Conservation (phyloP, 2,329 filamentous ascomycete genomes). For the Colletotrichum spaethianum region DNA sequence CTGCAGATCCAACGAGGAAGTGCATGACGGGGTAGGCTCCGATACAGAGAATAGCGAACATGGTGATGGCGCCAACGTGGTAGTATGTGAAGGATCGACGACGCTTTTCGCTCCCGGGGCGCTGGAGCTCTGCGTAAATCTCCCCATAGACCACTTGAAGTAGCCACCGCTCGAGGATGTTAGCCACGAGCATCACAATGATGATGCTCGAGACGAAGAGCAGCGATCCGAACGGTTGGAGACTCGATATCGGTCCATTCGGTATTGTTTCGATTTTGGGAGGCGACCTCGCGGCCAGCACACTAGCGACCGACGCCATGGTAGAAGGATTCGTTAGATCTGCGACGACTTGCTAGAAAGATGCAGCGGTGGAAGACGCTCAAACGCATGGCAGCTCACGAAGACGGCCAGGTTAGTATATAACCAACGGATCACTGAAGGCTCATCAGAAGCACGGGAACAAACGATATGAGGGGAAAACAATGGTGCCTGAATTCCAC, state of each 20-base stretch:
- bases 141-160: slow-evolving; percentile 34
- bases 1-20: slow-evolving; percentile 31
- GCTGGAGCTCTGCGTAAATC: slow-evolving; percentile 18
- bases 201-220: slow-evolving; percentile 38
- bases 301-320: background rate
- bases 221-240: slow-evolving; percentile 29
- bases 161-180: slow-evolving; percentile 38
- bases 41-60: slow-evolving; percentile 33
- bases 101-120: slow-evolving; percentile 37
- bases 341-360: background rate
- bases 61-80: slow-evolving; percentile 39
- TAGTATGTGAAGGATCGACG: slow-evolving; percentile 42
- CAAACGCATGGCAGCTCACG: background rate
- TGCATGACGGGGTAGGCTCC: slow-evolving; percentile 36
- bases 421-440: background rate
- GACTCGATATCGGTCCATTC: slow-evolving; percentile 32
- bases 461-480: background rate
- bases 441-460: background rate
- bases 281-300: slow-evolving; percentile 4
- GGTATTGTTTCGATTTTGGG: slow-evolving; percentile 36
- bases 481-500: background rate
- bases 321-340: background rate
- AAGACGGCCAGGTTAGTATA: background rate
- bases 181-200: slow-evolving; percentile 35
- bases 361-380: background rate